These are phyloP conservation scores for Lagenidium giganteum DNA, from an alignment of 352 stramenopile genomes.

Conservation along the genomic window DNA sequence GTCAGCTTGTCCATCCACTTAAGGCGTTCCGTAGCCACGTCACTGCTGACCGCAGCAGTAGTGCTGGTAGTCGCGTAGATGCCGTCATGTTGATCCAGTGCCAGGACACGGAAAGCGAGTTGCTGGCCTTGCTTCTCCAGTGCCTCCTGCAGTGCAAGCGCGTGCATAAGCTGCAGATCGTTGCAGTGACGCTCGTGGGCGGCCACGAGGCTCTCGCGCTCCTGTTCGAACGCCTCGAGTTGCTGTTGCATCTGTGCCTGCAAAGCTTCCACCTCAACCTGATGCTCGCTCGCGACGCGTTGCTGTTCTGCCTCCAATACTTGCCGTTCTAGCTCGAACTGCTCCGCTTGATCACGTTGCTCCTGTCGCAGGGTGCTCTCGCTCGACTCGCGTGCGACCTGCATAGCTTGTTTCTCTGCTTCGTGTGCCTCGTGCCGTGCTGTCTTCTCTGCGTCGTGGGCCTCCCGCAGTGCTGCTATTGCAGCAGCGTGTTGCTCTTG, in stretches of 20 bases:
- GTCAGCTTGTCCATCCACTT: slow-evolving; percentile 51
- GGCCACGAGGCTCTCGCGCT: slow-evolving; percentile 5
- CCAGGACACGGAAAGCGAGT: slow-evolving; percentile 26
- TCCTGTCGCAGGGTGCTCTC: background rate
- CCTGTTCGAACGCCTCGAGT: background rate
- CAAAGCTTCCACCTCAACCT: background rate
- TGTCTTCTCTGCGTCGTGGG: background rate
- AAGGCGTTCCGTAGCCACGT: too few species aligned
- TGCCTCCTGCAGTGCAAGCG: slow-evolving; percentile 15
- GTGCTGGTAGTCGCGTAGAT: slow-evolving; percentile 3
- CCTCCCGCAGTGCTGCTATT: background rate
- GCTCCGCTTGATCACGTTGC: background rate
- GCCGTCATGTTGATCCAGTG: slow-evolving; percentile 1
- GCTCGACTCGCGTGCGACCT: background rate
- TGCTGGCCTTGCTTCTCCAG: slow-evolving; percentile 42
- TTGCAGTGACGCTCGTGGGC: too few species aligned
- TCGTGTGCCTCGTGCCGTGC: background rate
- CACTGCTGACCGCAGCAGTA: slow-evolving; percentile 21
- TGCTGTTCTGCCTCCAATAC: too few species aligned
- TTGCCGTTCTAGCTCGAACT: background rate
- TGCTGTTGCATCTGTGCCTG: background rate
- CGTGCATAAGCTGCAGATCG: slow-evolving; percentile 15
- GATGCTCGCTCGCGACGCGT: too few species aligned
- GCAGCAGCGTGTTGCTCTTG: too few species aligned
- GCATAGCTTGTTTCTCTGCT: background rate